A percentile compares a stretch with the other conserved stretches of the same genome.
Conservation (phyloP, 2,329 filamentous ascomycete species). For the Coleophoma eucalyptorum region DNA sequence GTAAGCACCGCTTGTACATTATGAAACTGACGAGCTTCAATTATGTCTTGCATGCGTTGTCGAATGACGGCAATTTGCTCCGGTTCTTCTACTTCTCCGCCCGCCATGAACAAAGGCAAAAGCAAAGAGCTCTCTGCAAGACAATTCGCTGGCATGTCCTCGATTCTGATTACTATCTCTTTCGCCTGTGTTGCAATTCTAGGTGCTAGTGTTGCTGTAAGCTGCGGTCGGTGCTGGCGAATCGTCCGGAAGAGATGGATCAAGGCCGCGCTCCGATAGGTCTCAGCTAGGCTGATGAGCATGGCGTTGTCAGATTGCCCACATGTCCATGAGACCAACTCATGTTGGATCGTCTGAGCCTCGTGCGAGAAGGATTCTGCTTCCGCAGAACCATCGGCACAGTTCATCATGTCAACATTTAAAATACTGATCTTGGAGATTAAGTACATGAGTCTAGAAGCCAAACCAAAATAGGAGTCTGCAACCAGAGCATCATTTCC, state of each 20-base stretch:
- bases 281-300: slow-evolving; percentile 1
- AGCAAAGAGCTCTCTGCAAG: slow-evolving; percentile 4
- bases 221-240: not conserved
- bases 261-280: slow-evolving; percentile 3
- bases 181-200: not conserved
- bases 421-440: not conserved
- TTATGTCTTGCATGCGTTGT: not conserved
- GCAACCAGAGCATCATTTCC: not conserved
- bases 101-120: slow-evolving; percentile 10
- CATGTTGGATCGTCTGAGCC: slow-evolving; percentile 2
- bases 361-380: slow-evolving; percentile 4
- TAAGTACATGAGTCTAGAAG: not conserved
- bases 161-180: not conserved
- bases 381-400: not conserved
- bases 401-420: not conserved
- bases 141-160: not conserved
- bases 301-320: not conserved
- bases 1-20: slow-evolving; percentile 1
- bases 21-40: slow-evolving; percentile 2
- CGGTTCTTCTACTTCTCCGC: slow-evolving; percentile 4
- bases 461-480: not conserved
- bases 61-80: slow-evolving; percentile 3
- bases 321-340: slow-evolving; percentile 2
- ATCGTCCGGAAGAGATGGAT: slow-evolving; percentile 3
- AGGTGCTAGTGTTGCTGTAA: not conserved